Percentiles rank a stretch among this genome's conserved stretches.
These are phyloP conservation scores for Anthoceros angustus DNA, from an alignment of 225 moss, liverwort and hornwort species.

Conservation along the genomic window DNA sequence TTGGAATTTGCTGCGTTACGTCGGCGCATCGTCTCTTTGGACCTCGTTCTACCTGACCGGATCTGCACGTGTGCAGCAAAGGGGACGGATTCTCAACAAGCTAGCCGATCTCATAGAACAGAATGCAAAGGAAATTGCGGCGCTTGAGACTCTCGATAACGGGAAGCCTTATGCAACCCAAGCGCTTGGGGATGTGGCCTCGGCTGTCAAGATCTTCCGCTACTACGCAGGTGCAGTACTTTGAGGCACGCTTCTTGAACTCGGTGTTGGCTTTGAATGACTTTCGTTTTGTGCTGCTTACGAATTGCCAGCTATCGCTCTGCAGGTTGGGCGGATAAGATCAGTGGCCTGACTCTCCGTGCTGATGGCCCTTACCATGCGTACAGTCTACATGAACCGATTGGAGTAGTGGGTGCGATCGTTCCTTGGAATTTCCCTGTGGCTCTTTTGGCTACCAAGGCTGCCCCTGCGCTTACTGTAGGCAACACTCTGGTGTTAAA, in stretches of 20 bases:
- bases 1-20: no score
- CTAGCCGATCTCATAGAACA: slow-evolving; percentile 37
- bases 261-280: no score
- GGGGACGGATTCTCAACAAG: slow-evolving; percentile 30
- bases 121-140: slow-evolving; percentile 34
- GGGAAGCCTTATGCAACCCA: slow-evolving; percentile 47
- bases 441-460: slow-evolving; percentile 38
- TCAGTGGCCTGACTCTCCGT: slow-evolving; percentile 29
- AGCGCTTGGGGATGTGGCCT: slow-evolving; percentile 32
- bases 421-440: slow-evolving; percentile 50
- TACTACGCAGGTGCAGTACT: no score
- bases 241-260: no score
- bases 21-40: no score
- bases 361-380: slow-evolving; percentile 39
- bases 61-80: slow-evolving; percentile 20
- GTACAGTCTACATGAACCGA: slow-evolving; percentile 44
- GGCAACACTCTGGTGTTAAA: slow-evolving; percentile 43
- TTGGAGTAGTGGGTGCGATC: slow-evolving; percentile 45
- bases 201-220: slow-evolving; percentile 35
- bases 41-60: no score
- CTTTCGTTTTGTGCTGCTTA: no score
- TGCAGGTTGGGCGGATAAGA: slow-evolving; percentile 52
- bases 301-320: no score
- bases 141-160: slow-evolving; percentile 40
- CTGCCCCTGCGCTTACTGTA: slow-evolving; percentile 46